Conservation (phyloP, 495 filamentous ascomycete genomes). For the Aspergillus bridgeri region DNA sequence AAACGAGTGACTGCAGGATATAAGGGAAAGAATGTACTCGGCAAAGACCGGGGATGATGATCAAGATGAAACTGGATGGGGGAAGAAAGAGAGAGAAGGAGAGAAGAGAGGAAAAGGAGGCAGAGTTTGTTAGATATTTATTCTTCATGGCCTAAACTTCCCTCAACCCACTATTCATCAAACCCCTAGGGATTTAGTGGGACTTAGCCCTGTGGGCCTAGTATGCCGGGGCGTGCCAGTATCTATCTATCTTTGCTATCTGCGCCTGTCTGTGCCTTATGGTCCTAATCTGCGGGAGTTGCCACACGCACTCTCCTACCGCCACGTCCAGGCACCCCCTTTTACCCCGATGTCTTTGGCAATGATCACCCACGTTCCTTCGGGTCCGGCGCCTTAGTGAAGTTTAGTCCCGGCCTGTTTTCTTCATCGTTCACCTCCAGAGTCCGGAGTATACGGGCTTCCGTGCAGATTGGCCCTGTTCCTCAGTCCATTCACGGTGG, state of each 20-base stretch:
- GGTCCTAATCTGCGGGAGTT: no score
- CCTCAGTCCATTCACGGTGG: background rate
- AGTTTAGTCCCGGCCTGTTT: no score
- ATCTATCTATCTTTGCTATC: background rate
- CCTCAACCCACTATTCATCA: background rate
- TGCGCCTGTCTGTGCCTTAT: background rate
- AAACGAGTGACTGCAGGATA: constrained; percentile 23
- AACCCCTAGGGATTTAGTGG: background rate
- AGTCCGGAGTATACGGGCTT: background rate
- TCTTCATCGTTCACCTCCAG: background rate
- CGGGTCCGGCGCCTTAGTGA: background rate
- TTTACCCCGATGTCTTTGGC: background rate
- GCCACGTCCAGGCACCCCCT: background rate
- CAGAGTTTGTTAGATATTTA: background rate
- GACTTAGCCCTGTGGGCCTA: no score
- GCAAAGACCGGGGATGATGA: constrained; percentile 33
- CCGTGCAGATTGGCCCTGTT: background rate
- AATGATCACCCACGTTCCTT: background rate
- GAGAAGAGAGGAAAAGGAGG: constrained; percentile 9
- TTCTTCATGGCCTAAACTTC: background rate
- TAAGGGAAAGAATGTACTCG: constrained; percentile 53
- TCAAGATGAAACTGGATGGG: constrained; percentile 24
- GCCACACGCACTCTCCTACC: background rate
- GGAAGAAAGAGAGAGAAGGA: constrained; percentile 12
- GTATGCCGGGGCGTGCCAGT: background rate